A percentile compares a stretch with the other conserved stretches of the same genome.
phyloP scores from a whole-genome alignment of 2,329 filamentous ascomycete genomes.

The Neofusicoccum kwambonambiense region DNA sequence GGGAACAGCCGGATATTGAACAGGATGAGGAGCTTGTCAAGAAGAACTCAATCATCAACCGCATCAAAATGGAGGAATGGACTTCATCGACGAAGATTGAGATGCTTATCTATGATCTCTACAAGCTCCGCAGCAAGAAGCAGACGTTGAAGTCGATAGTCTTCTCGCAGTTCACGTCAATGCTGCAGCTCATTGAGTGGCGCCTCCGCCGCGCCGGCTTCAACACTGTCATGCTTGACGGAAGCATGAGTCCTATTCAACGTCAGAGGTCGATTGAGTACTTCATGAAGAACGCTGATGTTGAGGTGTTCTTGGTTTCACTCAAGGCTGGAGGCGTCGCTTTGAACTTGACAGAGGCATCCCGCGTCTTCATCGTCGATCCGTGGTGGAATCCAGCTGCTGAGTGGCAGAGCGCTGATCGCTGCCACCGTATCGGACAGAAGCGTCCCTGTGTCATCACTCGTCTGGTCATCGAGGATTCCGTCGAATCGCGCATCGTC shows the following conservation, averaged over 20 bases:
- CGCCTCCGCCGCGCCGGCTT: slow-evolving; percentile 93
- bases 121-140: slow-evolving; percentile 87
- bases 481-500: slow-evolving; percentile 93
- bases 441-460: slow-evolving; percentile 92
- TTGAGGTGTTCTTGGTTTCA: slow-evolving; percentile 94
- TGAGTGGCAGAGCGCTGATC: slow-evolving; percentile 95
- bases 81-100: slow-evolving; percentile 98
- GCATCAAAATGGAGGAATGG: slow-evolving; percentile 99
- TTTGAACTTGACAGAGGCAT: slow-evolving; percentile 91
- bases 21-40: slow-evolving; percentile 84
- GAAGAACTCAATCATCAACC: slow-evolving; percentile 96
- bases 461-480: slow-evolving; percentile 92
- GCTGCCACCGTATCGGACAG: slow-evolving; percentile 87
- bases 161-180: slow-evolving; percentile 95
- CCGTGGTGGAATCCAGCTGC: slow-evolving; percentile 99
- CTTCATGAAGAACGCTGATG: slow-evolving; percentile 92
- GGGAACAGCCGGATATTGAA: slow-evolving; percentile 93
- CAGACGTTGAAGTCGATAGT: slow-evolving; percentile 95
- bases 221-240: slow-evolving; percentile 96
- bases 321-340: slow-evolving; percentile 95
- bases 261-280: slow-evolving; percentile 91
- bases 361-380: slow-evolving; percentile 91
- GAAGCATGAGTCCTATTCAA: slow-evolving; percentile 92
- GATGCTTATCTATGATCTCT: slow-evolving; percentile 89
- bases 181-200: slow-evolving; percentile 97